Evolutionary conservation across 768 basidiomycete species (phyloP).

Genomic region (Myochromella boudieri): DNA sequence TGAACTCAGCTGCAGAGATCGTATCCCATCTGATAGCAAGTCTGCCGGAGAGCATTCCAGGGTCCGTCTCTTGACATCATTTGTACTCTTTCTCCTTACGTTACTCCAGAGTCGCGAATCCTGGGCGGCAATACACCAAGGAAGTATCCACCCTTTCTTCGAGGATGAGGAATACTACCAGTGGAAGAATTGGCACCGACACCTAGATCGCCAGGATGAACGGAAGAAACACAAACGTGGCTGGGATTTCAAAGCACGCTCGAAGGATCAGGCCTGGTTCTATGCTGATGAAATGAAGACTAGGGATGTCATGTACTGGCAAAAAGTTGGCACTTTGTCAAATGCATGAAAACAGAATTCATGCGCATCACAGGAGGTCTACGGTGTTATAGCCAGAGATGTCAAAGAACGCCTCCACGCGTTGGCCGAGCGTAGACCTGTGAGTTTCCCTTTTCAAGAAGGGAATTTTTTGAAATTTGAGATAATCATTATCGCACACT

Average conservation of each 20-base stretch:
- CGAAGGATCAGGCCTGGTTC: conserved; percentile 32
- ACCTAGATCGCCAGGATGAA: conserved; percentile 38
- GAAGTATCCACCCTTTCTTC: conserved; percentile 34
- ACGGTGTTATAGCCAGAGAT: conserved; percentile 26
- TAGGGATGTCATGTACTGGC: conserved; percentile 34
- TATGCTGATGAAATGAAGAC: conserved; percentile 36
- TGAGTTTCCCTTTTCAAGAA: conserved; percentile 18
- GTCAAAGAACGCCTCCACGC: conserved; percentile 28
- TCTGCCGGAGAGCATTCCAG: conserved; percentile 40
- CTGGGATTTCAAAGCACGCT: conserved; percentile 29
- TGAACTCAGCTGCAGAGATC: conserved; percentile 38
- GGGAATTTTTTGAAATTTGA: background rate
- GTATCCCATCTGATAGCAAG: conserved; percentile 28
- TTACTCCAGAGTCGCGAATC: conserved; percentile 39
- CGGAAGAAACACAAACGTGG: conserved; percentile 28
- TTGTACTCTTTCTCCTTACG: background rate
- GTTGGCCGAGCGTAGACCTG: conserved; percentile 28
- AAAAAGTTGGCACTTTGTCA: conserved; percentile 22
- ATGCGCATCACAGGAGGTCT: conserved; percentile 26
- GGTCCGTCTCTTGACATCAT: conserved; percentile 19
- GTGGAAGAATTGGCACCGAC: conserved; percentile 47
- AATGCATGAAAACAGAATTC: background rate
- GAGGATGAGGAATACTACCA: conserved; percentile 41
- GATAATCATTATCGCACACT: background rate
- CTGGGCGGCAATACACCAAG: conserved; percentile 41